Conservation (phyloP, 208 protist genomes). For the Crithidia acanthocephali region DNA sequence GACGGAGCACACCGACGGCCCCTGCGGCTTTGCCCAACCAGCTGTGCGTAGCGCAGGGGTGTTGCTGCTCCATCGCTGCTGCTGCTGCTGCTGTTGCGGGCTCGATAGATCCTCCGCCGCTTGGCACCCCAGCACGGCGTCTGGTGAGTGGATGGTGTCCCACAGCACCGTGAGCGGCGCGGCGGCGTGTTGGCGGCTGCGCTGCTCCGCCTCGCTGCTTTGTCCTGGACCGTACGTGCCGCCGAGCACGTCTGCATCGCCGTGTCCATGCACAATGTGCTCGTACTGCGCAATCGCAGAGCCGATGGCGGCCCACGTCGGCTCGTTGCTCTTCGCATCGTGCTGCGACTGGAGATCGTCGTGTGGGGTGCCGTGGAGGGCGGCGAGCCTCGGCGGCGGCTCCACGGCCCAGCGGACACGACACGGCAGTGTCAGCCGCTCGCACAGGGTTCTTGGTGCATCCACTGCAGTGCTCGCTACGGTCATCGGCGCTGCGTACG, state of each 20-base stretch:
- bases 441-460: background rate
- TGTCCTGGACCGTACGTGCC: background rate
- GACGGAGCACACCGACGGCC: constrained; percentile 41
- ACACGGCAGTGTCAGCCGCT: constrained; percentile 1
- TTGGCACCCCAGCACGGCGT: background rate
- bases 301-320: constrained; percentile 15
- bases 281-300: constrained; percentile 24
- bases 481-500: constrained; percentile 2
- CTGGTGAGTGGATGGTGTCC: constrained; percentile 28
- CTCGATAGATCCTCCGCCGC: background rate
- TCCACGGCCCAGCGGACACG: constrained; percentile 26
- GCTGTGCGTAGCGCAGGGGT: background rate
- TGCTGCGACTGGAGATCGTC: too few species aligned
- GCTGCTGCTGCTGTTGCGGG: background rate
- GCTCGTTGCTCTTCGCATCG: background rate
- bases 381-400: constrained; percentile 2
- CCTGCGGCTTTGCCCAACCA: background rate
- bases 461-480: background rate
- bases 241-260: background rate
- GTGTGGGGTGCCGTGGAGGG: background rate
- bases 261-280: background rate
- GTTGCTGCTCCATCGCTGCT: background rate
- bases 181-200: background rate
- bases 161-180: constrained; percentile 38
- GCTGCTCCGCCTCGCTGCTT: background rate